These are phyloP conservation scores for Exophiala dermatitidis DNA, from an alignment of 2,329 filamentous ascomycete genomes.

Conservation along the genomic window DNA sequence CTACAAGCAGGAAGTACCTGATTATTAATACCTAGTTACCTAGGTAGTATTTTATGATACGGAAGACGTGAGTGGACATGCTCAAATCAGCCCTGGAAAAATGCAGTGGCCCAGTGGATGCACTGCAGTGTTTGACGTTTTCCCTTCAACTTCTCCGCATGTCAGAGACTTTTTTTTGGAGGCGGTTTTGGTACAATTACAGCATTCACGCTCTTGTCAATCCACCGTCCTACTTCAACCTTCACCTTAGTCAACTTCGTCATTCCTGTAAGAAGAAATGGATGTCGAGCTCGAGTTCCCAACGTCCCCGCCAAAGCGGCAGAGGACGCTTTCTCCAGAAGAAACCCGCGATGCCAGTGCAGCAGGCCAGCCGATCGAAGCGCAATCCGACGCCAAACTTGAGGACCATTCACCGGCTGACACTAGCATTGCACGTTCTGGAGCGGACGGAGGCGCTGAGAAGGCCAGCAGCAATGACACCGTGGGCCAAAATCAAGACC, in stretches of 20 bases:
- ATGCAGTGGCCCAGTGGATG: too few relatives aligned
- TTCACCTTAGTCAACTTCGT: not conserved
- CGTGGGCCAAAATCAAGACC: not conserved
- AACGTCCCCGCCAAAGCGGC: constrained; percentile 23
- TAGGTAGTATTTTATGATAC: too few relatives aligned
- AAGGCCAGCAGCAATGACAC: not conserved
- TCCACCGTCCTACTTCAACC: not conserved
- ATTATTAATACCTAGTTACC: too few relatives aligned
- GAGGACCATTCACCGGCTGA: too few relatives aligned
- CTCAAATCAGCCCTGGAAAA: too few relatives aligned
- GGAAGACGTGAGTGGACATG: too few relatives aligned
- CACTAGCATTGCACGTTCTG: too few relatives aligned
- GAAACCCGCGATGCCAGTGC: not conserved
- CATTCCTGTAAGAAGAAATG: constrained; percentile 3
- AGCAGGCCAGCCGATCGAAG: not conserved
- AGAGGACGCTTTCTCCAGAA: constrained; percentile 19
- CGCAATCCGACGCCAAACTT: not conserved
- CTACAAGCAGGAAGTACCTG: too few relatives aligned
- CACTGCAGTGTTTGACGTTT: too few relatives aligned
- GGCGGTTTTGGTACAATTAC: not conserved
- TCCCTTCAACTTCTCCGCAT: constrained; percentile 1
- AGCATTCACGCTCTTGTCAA: not conserved
- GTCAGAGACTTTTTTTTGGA: constrained; percentile 3
- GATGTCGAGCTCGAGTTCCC: constrained; percentile 20
- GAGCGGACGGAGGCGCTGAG: too few relatives aligned